These are phyloP conservation scores for Xylariaceae sp. DNA, from an alignment of 2,329 filamentous ascomycete genomes.

Conservation along the genomic window DNA sequence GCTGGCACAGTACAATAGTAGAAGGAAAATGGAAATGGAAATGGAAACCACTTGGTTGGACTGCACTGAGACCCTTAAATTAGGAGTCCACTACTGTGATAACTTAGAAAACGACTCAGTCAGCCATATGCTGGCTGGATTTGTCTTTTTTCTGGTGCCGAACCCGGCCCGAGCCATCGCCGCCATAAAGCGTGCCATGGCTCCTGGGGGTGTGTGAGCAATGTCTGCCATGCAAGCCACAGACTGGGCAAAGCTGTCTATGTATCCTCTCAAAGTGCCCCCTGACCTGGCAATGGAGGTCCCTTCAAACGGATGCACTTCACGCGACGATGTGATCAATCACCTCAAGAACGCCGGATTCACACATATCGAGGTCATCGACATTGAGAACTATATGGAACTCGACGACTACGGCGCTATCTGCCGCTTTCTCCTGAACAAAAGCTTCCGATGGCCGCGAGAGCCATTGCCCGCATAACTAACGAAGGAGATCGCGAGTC, in stretches of 20 bases:
- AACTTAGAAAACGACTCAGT: slow-evolving; percentile 9
- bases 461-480: slow-evolving; percentile 10
- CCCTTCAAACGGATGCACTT: slow-evolving; percentile 7
- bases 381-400: slow-evolving; percentile 3
- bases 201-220: slow-evolving; percentile 11
- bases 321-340: slow-evolving; percentile 3
- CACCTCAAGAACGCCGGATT: slow-evolving; percentile 8
- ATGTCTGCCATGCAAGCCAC: slow-evolving; percentile 10
- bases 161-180: slow-evolving; percentile 9
- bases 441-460: slow-evolving; percentile 11
- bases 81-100: slow-evolving; percentile 10
- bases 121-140: slow-evolving; percentile 11
- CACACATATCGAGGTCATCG: slow-evolving; percentile 8
- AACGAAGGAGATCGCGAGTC: slow-evolving; percentile 13
- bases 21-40: slow-evolving; percentile 3
- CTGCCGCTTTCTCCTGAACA: slow-evolving; percentile 12
- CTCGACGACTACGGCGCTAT: slow-evolving; percentile 12
- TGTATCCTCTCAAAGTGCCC: slow-evolving; percentile 10
- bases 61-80: slow-evolving; percentile 2
- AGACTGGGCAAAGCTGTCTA: slow-evolving; percentile 13
- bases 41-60: slow-evolving; percentile 8
- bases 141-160: slow-evolving; percentile 13
- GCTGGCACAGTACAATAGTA: slow-evolving; percentile 7
- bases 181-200: slow-evolving; percentile 6
- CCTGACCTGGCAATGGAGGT: slow-evolving; percentile 6